Conservation (phyloP, 768 basidiomycete species). For the Termitomyces titanicus region DNA sequence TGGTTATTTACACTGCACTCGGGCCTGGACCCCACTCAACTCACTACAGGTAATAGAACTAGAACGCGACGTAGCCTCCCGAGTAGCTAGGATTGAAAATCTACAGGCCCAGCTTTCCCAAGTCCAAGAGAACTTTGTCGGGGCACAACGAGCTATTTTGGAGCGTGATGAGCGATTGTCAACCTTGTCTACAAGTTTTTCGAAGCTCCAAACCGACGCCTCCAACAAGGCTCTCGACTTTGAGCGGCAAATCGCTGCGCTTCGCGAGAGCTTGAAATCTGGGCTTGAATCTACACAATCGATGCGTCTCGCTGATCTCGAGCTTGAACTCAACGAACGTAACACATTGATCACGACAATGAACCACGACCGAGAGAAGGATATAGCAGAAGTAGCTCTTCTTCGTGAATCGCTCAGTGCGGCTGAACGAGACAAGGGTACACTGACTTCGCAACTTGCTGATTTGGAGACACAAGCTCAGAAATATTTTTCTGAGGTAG, state of each 20-base stretch:
- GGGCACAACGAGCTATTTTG: conserved; percentile 16
- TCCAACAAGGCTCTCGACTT: conserved; percentile 10
- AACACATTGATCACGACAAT: conserved; percentile 7
- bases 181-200: conserved; percentile 17
- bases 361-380: conserved; percentile 11
- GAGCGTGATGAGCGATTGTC: conserved; percentile 24
- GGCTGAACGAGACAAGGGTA: conserved; percentile 4
- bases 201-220: conserved; percentile 13
- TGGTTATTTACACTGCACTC: background rate
- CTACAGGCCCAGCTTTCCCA: conserved; percentile 18
- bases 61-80: conserved; percentile 16
- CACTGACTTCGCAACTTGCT: conserved; percentile 10
- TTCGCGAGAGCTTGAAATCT: conserved; percentile 10
- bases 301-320: conserved; percentile 7
- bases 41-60: conserved; percentile 13
- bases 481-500: background rate
- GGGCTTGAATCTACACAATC: conserved; percentile 13
- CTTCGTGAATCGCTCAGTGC: conserved; percentile 10
- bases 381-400: conserved; percentile 9
- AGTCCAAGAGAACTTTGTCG: conserved; percentile 15
- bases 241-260: conserved; percentile 2
- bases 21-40: background rate
- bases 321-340: conserved; percentile 16
- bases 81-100: conserved; percentile 11
- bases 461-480: conserved; percentile 3